phyloP scores from a whole-genome alignment of 768 basidiomycete species.

The Krasilnikovozyma curviuscula region DNA sequence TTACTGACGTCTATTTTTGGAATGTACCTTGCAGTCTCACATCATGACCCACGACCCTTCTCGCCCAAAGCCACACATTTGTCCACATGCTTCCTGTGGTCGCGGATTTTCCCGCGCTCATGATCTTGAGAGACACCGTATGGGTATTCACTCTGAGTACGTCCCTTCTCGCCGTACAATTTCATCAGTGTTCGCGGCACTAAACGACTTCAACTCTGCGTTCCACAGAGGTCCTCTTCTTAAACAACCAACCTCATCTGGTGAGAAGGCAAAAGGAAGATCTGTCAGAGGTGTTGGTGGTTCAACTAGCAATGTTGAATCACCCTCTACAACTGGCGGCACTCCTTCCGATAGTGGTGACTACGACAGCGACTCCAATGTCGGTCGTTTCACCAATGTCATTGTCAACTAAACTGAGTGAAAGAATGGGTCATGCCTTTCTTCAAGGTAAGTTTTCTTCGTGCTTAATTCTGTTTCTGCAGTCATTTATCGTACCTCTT shows the following conservation, averaged over 20 bases:
- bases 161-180: background rate
- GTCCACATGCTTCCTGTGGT: conserved; percentile 65
- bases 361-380: too few species aligned
- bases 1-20: background rate
- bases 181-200: too few species aligned
- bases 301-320: background rate
- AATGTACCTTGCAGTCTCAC: conserved; percentile 39
- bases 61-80: conserved; percentile 70
- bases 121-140: conserved; percentile 72
- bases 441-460: too few species aligned
- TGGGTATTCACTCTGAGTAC: conserved; percentile 57
- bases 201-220: too few species aligned
- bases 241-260: background rate
- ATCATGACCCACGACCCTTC: conserved; percentile 87
- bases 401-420: too few species aligned
- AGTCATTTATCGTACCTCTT: too few species aligned
- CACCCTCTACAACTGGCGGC: background rate
- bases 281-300: background rate
- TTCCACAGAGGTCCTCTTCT: background rate
- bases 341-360: too few species aligned
- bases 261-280: background rate
- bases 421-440: too few species aligned
- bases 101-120: conserved; percentile 89
- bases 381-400: too few species aligned
- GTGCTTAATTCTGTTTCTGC: too few species aligned